A percentile compares a stretch with the other conserved stretches of the same genome.
These are phyloP conservation scores for Posidonia oceanica DNA, from an alignment of 116 monocot genomes.

Conservation along the genomic window DNA sequence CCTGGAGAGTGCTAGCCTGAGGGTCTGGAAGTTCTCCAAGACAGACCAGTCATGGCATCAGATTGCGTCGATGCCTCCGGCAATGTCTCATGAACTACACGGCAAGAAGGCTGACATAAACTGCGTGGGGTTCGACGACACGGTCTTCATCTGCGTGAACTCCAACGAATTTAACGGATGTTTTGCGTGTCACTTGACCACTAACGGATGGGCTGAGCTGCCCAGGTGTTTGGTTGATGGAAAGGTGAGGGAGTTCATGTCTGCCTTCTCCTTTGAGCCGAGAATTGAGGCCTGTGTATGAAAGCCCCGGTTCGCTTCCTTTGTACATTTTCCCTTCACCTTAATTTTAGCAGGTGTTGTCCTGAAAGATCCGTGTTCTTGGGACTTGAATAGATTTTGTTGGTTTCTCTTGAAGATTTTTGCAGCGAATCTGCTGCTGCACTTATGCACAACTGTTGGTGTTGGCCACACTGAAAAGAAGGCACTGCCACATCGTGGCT, in stretches of 20 bases:
- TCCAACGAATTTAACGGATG: constrained; percentile 38
- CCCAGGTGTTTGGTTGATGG: constrained; percentile 52
- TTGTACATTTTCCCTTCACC: constrained; percentile 23
- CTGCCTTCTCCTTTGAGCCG: constrained; percentile 82
- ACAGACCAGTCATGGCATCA: constrained; percentile 43
- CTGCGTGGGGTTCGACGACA: constrained; percentile 45
- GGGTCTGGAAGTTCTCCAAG: constrained; percentile 63
- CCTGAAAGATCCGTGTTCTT: neutral
- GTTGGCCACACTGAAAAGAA: neutral
- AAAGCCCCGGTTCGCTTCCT: neutral
- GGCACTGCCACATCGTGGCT: neutral
- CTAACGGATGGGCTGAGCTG: constrained; percentile 54
- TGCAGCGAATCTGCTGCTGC: neutral
- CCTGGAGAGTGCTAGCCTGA: constrained; percentile 59
- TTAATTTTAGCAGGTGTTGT: neutral
- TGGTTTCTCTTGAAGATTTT: neutral
- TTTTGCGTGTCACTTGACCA: constrained; percentile 33
- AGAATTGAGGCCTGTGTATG: constrained; percentile 52
- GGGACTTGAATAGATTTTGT: neutral
- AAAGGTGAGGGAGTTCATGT: constrained; percentile 42
- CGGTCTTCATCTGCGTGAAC: constrained; percentile 48
- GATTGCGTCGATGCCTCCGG: constrained; percentile 68
- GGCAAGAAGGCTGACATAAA: constrained; percentile 73
- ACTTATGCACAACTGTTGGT: neutral
- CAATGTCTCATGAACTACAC: constrained; percentile 64